Base-by-base conservation (phyloP, 2,329 filamentous ascomycete species). In the Sclerotinia trifoliorum region DNA sequence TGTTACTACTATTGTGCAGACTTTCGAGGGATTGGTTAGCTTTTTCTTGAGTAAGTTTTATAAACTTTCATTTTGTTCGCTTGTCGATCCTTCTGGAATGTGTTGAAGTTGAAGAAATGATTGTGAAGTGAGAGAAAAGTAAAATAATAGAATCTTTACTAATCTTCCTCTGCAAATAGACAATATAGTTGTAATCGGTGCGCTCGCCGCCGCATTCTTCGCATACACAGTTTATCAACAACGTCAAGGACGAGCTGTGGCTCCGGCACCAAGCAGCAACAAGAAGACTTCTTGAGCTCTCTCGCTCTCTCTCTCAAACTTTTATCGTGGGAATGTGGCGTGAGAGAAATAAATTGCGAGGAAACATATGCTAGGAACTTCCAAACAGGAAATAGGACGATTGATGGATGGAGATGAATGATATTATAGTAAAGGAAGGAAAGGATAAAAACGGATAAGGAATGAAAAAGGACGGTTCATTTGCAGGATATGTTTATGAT, bases 121-220 rank as follows among this genome's bases (percentile, higher is more conserved):
- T 35, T 49, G 2, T 3, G 11, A 49, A 19, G 10, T 15, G 39
- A 32, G 21, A 3, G 1, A 35, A 24, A 17, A 11, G 6, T 48
- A n/a, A 5, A 46, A 49, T 1, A 0, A 35, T 24, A 2, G 15
- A 44, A 60, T 39, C 2, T 21, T 11, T 42, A 60, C 46, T 54
- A 56, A 68, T 10, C 6, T 48, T n/a, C 3, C 17, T 29, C 8
- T 26, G 21, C 32, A 39, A 56, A 70, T 21, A 74, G 75, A 73
- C 67, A 77, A 77, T 52, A 74, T 76, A 46, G 32, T 77, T 0
- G 70, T 76, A 19, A 72, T 77, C 55, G 73, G 71, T 21, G 71
- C 65, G 0, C 29, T 74, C 2, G 32, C 71, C 29, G 73, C 66
- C 2, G 70, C 68, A 0, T 63, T 74, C 48, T 71, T 75, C 65